Conservation (phyloP, 179 eudicot species). For the Carnegiea gigantea region DNA sequence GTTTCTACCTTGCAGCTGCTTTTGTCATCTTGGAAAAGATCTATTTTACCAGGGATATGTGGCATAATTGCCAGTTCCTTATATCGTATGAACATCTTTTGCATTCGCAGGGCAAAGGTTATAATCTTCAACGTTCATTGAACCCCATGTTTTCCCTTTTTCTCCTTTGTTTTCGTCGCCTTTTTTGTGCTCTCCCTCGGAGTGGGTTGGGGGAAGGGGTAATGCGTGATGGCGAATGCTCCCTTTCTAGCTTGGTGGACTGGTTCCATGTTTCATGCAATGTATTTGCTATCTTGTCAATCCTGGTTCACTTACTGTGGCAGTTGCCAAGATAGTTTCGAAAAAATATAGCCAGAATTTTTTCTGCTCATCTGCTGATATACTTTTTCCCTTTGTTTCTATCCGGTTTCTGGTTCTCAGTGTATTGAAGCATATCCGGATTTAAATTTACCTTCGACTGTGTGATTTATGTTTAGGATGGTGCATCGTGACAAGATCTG, state of each 20-base stretch:
- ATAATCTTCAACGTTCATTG: background rate
- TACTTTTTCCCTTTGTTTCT: background rate
- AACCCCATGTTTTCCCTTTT: background rate
- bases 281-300: background rate
- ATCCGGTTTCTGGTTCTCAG: background rate
- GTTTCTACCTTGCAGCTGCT: constrained; percentile 59
- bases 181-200: background rate
- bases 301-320: background rate
- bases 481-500: background rate
- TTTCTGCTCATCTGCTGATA: background rate
- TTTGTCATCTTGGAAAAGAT: constrained; percentile 90
- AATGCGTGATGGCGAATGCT: background rate
- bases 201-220: background rate
- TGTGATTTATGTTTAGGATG: background rate
- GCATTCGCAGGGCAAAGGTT: constrained; percentile 81
- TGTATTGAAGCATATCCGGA: background rate
- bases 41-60: constrained; percentile 79
- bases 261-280: background rate
- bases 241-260: background rate
- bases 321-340: background rate
- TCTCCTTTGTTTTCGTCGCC: background rate
- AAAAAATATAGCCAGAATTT: background rate
- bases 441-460: background rate
- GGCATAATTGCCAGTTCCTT: constrained; percentile 83
- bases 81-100: constrained; percentile 69